These are phyloP conservation scores for Pythium sp. DNA, from an alignment of 352 stramenopile species.

Conservation along the genomic window DNA sequence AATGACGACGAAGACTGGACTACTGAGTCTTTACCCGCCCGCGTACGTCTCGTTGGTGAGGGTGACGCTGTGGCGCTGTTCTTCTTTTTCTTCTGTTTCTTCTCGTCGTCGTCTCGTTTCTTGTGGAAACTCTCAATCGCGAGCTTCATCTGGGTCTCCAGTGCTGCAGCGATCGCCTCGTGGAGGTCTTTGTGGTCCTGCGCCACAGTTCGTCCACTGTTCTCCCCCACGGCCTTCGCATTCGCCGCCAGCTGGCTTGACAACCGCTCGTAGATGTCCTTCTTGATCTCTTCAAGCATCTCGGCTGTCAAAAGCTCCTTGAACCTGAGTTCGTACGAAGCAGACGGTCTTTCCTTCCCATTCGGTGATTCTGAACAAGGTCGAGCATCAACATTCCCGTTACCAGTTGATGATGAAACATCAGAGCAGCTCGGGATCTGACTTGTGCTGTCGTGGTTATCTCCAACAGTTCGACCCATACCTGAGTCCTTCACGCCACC, in stretches of 20 bases:
- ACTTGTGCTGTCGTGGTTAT: not conserved
- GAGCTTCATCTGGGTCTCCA: constrained; percentile 50
- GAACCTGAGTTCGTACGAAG: constrained; percentile 32
- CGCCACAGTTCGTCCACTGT: constrained; percentile 8
- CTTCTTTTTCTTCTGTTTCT: constrained; percentile 9
- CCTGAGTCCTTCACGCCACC: not conserved
- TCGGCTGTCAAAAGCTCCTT: constrained; percentile 51
- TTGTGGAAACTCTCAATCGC: constrained; percentile 27
- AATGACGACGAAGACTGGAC: not conserved
- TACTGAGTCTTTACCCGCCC: not conserved
- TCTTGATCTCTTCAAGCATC: constrained; percentile 59
- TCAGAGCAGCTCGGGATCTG: not conserved
- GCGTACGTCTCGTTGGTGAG: constrained; percentile 11
- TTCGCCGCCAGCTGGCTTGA: constrained; percentile 32
- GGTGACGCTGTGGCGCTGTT: not conserved
- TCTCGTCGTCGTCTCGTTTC: constrained; percentile 18
- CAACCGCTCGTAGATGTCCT: constrained; percentile 56
- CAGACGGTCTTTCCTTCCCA: not conserved
- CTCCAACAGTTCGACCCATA: not conserved
- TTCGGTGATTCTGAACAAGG: constrained; percentile 1
- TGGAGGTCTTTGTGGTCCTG: constrained; percentile 36
- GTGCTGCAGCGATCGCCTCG: constrained; percentile 40
- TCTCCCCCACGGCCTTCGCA: not conserved
- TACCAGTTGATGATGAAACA: not conserved
- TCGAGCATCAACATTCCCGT: not conserved